Percentiles rank a stretch among this genome's conserved stretches.
Evolutionary conservation across 331 rosid genomes (phyloP).

Genomic region (Quercus tomentella): DNA sequence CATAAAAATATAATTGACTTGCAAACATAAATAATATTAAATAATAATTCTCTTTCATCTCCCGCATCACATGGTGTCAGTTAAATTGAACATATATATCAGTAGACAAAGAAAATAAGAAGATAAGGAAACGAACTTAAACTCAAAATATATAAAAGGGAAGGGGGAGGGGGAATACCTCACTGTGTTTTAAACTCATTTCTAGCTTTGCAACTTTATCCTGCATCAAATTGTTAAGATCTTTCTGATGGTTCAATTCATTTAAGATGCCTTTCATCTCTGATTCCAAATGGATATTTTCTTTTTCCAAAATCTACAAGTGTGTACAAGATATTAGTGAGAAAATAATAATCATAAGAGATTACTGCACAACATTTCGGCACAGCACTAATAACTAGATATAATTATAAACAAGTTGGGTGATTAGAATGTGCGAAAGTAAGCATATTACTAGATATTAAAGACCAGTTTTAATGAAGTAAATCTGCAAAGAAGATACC

Average conservation of each 20-base stretch:
- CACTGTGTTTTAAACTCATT: constrained; percentile 34
- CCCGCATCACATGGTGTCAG: background rate
- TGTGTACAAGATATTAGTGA: constrained; percentile 8
- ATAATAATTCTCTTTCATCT: no score
- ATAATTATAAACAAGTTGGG: background rate
- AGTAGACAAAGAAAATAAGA: background rate
- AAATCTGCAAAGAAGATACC: background rate
- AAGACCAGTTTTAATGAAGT: constrained; percentile 1
- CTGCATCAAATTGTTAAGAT: constrained; percentile 37
- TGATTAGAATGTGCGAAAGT: background rate
- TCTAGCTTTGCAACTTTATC: constrained; percentile 46
- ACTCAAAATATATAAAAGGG: background rate
- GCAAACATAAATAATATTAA: no score
- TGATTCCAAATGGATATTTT: constrained; percentile 39
- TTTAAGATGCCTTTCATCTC: constrained; percentile 34
- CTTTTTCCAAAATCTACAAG: constrained; percentile 51
- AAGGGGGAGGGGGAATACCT: constrained; percentile 34
- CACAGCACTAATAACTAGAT: background rate
- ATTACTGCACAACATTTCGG: background rate
- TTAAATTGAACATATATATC: background rate
- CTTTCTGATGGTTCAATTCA: constrained; percentile 45
- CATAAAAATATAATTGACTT: no score
- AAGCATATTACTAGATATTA: background rate
- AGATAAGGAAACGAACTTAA: background rate
- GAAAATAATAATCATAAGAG: background rate